Conservation (phyloP, 129 eudicot genomes). For the Flaveria bidentis region DNA sequence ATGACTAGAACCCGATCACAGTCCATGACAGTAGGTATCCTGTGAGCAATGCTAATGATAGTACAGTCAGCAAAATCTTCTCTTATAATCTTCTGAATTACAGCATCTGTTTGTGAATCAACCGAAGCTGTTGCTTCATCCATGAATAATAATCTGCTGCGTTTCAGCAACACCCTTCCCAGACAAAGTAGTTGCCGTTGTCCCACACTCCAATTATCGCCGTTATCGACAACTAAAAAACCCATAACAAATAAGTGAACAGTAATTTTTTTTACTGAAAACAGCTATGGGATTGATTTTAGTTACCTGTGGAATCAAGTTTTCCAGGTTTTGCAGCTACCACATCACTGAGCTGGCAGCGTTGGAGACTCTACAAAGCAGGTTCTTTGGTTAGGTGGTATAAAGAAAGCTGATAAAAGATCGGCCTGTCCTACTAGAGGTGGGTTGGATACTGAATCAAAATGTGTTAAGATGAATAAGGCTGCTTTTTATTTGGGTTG, state of each 20-base stretch:
- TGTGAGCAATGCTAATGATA: constrained; percentile 94
- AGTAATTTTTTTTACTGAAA: not conserved
- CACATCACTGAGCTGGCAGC: constrained; percentile 51
- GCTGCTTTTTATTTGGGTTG: not conserved
- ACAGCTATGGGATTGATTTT: not conserved
- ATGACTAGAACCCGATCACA: constrained; percentile 88
- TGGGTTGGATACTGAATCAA: not conserved
- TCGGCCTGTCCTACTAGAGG: not conserved
- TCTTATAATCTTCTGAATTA: constrained; percentile 84
- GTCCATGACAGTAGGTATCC: constrained; percentile 99
- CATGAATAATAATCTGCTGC: constrained; percentile 40
- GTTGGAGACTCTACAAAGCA: constrained; percentile 65
- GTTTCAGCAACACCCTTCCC: constrained; percentile 43
- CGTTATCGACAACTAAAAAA: constrained; percentile 37
- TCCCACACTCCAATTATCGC: constrained; percentile 46
- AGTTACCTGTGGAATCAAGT: constrained; percentile 38
- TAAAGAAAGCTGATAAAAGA: constrained; percentile 1
- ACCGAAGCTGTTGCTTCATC: constrained; percentile 48
- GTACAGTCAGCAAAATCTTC: constrained; percentile 84
- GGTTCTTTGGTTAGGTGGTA: constrained; percentile 15
- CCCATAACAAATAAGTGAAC: not conserved
- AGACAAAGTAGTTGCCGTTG: constrained; percentile 83
- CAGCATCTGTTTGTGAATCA: constrained; percentile 64
- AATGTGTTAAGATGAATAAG: not conserved
- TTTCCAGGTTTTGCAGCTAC: constrained; percentile 45